Percentiles rank a stretch among this genome's conserved stretches.
Conservation (phyloP, 192 early-diverging fungal genomes). For the Coemansia sp. region DNA sequence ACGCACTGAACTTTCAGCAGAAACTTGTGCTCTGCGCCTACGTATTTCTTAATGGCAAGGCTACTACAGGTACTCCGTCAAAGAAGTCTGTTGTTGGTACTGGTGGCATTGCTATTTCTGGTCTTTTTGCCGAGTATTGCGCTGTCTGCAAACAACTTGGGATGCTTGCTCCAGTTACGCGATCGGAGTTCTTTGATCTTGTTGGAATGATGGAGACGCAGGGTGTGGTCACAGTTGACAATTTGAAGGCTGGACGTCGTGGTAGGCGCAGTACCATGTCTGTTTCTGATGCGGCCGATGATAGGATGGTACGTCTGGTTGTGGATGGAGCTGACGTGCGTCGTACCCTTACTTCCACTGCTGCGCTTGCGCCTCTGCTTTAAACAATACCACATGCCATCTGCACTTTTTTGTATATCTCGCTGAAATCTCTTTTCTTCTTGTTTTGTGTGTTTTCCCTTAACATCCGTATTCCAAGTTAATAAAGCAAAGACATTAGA, state of each 20-base stretch:
- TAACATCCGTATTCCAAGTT: no score
- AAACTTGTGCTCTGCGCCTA: constrained; percentile 67
- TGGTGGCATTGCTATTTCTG: constrained; percentile 52
- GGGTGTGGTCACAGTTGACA: constrained; percentile 58
- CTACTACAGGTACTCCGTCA: constrained; percentile 50
- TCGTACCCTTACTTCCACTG: constrained; percentile 28
- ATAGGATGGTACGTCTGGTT: constrained; percentile 38
- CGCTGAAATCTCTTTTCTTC: no score
- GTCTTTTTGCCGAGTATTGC: constrained; percentile 56
- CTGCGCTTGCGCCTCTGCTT: constrained; percentile 33
- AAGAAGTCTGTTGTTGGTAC: constrained; percentile 46
- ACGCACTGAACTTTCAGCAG: constrained; percentile 74
- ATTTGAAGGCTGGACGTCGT: constrained; percentile 30
- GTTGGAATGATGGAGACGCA: constrained; percentile 69
- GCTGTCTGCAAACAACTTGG: constrained; percentile 53
- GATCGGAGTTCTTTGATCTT: constrained; percentile 74
- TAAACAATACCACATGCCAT: constrained; percentile 2
- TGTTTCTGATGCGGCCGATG: constrained; percentile 40
- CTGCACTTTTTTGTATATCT: no score
- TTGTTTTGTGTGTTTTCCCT: no score
- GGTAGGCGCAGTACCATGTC: constrained; percentile 36
- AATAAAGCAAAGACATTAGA: neutral
- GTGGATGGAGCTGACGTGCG: constrained; percentile 48
- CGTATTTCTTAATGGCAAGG: constrained; percentile 24
- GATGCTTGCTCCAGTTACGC: constrained; percentile 65